phyloP scores from a whole-genome alignment of 1,139 yeast species.

The Protomyces pachydermus region DNA sequence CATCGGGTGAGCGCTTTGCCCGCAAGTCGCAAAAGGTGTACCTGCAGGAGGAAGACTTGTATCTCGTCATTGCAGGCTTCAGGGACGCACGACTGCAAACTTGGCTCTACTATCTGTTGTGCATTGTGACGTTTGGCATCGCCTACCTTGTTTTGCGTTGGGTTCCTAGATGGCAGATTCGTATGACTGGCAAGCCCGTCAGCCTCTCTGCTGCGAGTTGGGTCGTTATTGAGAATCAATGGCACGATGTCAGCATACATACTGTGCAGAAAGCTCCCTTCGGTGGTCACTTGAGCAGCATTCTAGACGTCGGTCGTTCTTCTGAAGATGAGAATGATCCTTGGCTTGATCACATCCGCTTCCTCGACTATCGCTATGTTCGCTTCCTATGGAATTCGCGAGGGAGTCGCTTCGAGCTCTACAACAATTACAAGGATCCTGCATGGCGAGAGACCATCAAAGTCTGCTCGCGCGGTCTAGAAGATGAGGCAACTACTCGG shows the following conservation, averaged over 20 bases:
- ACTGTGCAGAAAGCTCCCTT: constrained; percentile 56
- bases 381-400: constrained; percentile 76
- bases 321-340: constrained; percentile 42
- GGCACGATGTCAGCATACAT: constrained; percentile 71
- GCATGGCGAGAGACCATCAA: constrained; percentile 57
- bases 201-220: constrained; percentile 82
- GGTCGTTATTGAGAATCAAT: constrained; percentile 90
- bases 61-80: constrained; percentile 90
- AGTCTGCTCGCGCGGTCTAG: constrained; percentile 62
- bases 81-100: constrained; percentile 49
- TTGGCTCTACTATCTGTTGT: constrained; percentile 51
- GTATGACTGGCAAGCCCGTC: constrained; percentile 58
- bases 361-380: constrained; percentile 76
- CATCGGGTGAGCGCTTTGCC: background rate
- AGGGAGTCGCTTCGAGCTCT: constrained; percentile 78
- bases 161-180: constrained; percentile 73
- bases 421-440: constrained; percentile 78
- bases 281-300: constrained; percentile 65
- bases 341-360: constrained; percentile 60
- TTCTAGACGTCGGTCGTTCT: constrained; percentile 43
- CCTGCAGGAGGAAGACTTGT: constrained; percentile 90
- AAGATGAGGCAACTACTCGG: constrained; percentile 63
- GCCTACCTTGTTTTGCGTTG: constrained; percentile 72
- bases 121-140: constrained; percentile 61
- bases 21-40: constrained; percentile 64